phyloP scores from a whole-genome alignment of 345 rosid genomes.

The Salix viminalis region DNA sequence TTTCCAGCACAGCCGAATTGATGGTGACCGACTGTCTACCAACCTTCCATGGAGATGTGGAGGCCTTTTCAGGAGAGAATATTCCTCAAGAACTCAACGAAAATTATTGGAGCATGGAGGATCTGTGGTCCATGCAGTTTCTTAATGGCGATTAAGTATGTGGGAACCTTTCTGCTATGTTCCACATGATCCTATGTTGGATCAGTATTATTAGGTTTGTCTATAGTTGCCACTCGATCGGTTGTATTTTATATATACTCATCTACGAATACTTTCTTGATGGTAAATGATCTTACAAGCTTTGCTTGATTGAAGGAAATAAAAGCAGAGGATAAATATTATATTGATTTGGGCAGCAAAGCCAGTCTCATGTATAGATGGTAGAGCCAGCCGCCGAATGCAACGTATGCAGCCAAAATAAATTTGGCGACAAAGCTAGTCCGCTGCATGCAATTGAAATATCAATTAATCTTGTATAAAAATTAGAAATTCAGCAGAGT shows the following conservation, averaged over 20 bases:
- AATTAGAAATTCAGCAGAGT: too few relatives aligned
- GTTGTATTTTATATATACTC: not conserved
- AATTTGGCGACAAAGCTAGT: too few relatives aligned
- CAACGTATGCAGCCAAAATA: too few relatives aligned
- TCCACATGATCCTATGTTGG: not conserved
- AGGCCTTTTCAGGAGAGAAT: constrained; percentile 15
- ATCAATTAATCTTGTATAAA: too few relatives aligned
- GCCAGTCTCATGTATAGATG: too few relatives aligned
- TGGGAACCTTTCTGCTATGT: not conserved
- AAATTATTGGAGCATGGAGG: constrained; percentile 76
- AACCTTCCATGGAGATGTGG: constrained; percentile 24
- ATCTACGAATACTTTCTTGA: too few relatives aligned
- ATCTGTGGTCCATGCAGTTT: constrained; percentile 74
- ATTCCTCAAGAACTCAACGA: constrained; percentile 42
- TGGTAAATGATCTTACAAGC: not conserved
- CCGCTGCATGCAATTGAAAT: too few relatives aligned
- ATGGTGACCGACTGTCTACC: constrained; percentile 53
- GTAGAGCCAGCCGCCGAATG: too few relatives aligned
- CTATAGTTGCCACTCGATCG: not conserved
- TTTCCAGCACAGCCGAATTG: constrained; percentile 10
- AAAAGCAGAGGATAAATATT: too few relatives aligned
- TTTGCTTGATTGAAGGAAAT: too few relatives aligned
- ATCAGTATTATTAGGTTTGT: not conserved
- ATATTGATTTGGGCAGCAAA: too few relatives aligned
- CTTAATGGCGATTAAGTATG: constrained; percentile 36